phyloP scores from a whole-genome alignment of 2,329 filamentous ascomycete genomes.

The Neocatenulostroma microsporum region DNA sequence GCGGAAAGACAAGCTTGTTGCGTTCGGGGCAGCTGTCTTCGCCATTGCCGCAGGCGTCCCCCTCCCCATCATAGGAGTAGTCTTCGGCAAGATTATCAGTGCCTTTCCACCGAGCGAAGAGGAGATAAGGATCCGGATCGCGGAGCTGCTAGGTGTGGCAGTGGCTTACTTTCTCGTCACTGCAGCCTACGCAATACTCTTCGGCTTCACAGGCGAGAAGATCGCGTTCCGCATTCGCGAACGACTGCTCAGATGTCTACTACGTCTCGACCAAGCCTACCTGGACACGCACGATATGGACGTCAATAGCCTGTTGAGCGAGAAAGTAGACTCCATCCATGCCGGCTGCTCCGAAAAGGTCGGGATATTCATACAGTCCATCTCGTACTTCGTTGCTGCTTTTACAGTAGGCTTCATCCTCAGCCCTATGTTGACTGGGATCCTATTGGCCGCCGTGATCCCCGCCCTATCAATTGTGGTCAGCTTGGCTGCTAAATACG shows the following conservation, averaged over 20 bases:
- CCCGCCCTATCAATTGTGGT: slow-evolving; percentile 42
- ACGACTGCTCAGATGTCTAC: slow-evolving; percentile 39
- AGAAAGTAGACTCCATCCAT: slow-evolving; percentile 41
- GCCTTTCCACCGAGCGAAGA: slow-evolving; percentile 42
- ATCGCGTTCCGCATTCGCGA: slow-evolving; percentile 42
- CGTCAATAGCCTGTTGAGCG: slow-evolving; percentile 40
- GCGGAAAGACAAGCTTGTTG: slow-evolving; percentile 30
- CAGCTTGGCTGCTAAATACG: slow-evolving; percentile 34
- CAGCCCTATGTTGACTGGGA: slow-evolving; percentile 35
- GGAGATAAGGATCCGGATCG: slow-evolving; percentile 35
- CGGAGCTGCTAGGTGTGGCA: slow-evolving; percentile 39
- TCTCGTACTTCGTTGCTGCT: slow-evolving; percentile 40
- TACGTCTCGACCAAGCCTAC: slow-evolving; percentile 47
- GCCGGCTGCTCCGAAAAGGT: slow-evolving; percentile 42
- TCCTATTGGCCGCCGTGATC: slow-evolving; percentile 41
- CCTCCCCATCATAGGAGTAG: slow-evolving; percentile 36
- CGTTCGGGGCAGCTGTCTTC: slow-evolving; percentile 29
- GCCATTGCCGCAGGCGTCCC: slow-evolving; percentile 35
- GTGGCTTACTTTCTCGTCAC: slow-evolving; percentile 44
- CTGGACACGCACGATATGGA: slow-evolving; percentile 46
- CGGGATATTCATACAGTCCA: slow-evolving; percentile 39
- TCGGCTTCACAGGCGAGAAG: slow-evolving; percentile 44
- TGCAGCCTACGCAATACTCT: slow-evolving; percentile 43
- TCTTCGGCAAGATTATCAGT: slow-evolving; percentile 45
- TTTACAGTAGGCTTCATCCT: slow-evolving; percentile 41